Conservation (phyloP, 2,329 filamentous ascomycete genomes). For the Aspergillus awamori region DNA sequence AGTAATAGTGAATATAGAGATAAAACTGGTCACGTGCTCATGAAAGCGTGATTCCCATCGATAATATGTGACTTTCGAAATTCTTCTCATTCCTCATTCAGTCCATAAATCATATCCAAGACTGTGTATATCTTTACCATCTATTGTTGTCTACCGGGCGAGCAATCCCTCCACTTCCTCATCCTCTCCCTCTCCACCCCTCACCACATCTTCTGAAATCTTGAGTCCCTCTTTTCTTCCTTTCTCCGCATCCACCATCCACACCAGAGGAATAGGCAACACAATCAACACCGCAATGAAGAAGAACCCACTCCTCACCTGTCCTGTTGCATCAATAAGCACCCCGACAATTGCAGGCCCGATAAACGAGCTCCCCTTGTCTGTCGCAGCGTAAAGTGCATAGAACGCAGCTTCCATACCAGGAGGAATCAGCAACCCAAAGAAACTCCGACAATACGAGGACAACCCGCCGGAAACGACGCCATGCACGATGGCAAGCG, state of each 20-base stretch:
- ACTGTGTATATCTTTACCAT: not conserved
- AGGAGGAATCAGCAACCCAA: constrained; percentile 83
- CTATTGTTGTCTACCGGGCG: constrained; percentile 1
- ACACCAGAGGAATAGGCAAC: constrained; percentile 78
- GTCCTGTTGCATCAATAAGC: constrained; percentile 77
- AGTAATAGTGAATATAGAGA: too few species aligned
- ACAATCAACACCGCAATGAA: constrained; percentile 82
- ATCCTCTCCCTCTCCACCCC: constrained; percentile 11
- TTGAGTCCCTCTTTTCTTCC: constrained; percentile 37
- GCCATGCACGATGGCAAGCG: constrained; percentile 80
- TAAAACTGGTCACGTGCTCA: too few species aligned
- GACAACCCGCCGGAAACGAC: constrained; percentile 83
- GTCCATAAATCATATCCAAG: not conserved
- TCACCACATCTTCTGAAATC: constrained; percentile 32
- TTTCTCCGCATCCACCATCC: constrained; percentile 60
- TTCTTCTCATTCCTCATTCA: not conserved
- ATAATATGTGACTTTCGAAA: not conserved
- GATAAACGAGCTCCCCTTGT: constrained; percentile 88
- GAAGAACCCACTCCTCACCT: constrained; percentile 81
- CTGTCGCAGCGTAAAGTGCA: constrained; percentile 89
- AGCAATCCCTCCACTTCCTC: constrained; percentile 37
- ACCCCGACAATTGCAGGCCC: constrained; percentile 86
- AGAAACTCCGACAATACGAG: constrained; percentile 84
- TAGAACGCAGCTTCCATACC: constrained; percentile 92
- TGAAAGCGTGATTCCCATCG: too few species aligned